These are phyloP conservation scores for Penicillium paradoxum DNA, from an alignment of 495 filamentous ascomycete genomes.

Conservation along the genomic window DNA sequence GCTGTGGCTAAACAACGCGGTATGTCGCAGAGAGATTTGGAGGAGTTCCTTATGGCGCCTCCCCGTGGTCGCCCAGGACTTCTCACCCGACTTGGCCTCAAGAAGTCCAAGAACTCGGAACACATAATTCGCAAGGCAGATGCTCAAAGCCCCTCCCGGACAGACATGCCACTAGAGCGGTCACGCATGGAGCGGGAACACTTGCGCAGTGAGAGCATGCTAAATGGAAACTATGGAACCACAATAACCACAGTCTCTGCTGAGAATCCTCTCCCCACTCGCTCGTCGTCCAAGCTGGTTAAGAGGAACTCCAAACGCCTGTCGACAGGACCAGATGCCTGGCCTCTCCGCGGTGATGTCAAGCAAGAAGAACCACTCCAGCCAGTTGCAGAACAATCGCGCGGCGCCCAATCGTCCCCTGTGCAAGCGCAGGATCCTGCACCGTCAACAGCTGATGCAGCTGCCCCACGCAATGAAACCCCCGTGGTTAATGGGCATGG, in stretches of 20 bases:
- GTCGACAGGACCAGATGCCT: slow-evolving; percentile 20
- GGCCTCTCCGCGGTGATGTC: slow-evolving; percentile 25
- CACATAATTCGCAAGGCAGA: slow-evolving; percentile 30
- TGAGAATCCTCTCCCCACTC: slow-evolving; percentile 7
- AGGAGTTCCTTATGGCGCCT: slow-evolving; percentile 35
- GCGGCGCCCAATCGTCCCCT: slow-evolving; percentile 11
- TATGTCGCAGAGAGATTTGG: slow-evolving; percentile 38
- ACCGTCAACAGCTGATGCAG: not conserved
- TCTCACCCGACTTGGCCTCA: slow-evolving; percentile 39
- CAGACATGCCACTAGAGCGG: slow-evolving; percentile 36
- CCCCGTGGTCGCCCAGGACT: slow-evolving; percentile 34
- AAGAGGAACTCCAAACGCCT: slow-evolving; percentile 26
- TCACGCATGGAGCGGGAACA: slow-evolving; percentile 29
- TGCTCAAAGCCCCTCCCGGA: slow-evolving; percentile 24
- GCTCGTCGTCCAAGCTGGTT: slow-evolving; percentile 22
- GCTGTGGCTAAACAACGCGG: slow-evolving; percentile 40
- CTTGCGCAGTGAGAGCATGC: slow-evolving; percentile 14
- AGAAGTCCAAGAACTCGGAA: slow-evolving; percentile 33
- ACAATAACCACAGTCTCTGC: slow-evolving; percentile 20
- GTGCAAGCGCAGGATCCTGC: slow-evolving; percentile 12
- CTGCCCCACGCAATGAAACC: slow-evolving; percentile 5
- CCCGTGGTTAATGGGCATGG: slow-evolving; percentile 7
- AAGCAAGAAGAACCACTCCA: slow-evolving; percentile 10
- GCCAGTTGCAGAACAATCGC: slow-evolving; percentile 11
- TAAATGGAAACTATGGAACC: slow-evolving; percentile 14